phyloP scores from a whole-genome alignment of 805 yeast genomes.

The Monosporozyma aerobia region DNA sequence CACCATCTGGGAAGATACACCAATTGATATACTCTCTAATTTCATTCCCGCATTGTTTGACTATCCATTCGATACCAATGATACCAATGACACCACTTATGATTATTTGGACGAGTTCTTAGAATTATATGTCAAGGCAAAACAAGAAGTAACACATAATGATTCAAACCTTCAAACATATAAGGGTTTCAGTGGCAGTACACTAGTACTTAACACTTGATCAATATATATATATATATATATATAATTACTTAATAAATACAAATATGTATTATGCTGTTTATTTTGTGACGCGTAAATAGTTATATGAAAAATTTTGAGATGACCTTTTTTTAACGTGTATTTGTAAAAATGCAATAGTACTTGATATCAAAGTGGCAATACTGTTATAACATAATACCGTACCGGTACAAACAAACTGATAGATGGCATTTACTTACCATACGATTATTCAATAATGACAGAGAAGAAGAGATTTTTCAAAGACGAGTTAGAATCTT shows the following conservation, averaged over 20 bases:
- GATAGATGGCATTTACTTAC: not conserved
- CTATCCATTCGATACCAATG: not conserved
- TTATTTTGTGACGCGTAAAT: not conserved
- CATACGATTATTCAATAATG: slow-evolving; percentile 14
- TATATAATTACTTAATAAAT: not conserved
- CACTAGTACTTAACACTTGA: not conserved
- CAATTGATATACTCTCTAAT: not conserved
- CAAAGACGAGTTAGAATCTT: slow-evolving; percentile 24
- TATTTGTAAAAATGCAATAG: not conserved
- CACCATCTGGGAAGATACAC: not conserved
- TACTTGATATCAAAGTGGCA: not conserved
- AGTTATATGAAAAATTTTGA: not conserved
- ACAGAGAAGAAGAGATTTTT: slow-evolving; percentile 21
- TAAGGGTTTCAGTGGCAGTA: not conserved
- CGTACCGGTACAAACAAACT: no score
- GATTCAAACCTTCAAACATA: not conserved
- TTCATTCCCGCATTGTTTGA: not conserved
- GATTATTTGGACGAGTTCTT: not conserved
- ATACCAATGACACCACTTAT: not conserved
- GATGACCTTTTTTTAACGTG: not conserved
- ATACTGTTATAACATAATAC: no score
- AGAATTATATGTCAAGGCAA: not conserved
- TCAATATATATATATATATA: not conserved
- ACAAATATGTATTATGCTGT: not conserved
- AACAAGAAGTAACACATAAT: not conserved